Evolutionary conservation across 805 yeast species (phyloP).

Genomic region (Candida loeiensis): DNA sequence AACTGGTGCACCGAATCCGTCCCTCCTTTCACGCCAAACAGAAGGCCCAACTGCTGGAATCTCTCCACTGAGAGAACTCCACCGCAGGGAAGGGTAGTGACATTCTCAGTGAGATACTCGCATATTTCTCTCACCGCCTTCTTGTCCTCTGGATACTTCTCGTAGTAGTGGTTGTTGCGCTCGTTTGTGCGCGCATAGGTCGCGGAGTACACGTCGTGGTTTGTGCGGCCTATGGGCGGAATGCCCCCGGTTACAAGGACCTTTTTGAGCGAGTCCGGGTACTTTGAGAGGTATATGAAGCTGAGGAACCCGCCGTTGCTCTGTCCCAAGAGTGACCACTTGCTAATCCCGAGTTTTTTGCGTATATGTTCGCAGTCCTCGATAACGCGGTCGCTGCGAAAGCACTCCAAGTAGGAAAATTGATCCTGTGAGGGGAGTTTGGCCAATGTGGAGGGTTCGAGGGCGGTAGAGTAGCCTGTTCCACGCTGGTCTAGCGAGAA

Average conservation of each 20-base stretch:
- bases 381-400: conserved; percentile 53
- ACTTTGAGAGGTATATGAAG: conserved; percentile 47
- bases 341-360: conserved; percentile 27
- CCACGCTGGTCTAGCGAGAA: conserved; percentile 57
- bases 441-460: conserved; percentile 33
- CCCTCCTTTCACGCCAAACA: conserved; percentile 51
- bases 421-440: conserved; percentile 18
- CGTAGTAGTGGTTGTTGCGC: conserved; percentile 46
- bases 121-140: conserved; percentile 35
- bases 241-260: conserved; percentile 56
- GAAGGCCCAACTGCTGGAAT: conserved; percentile 51
- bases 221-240: conserved; percentile 46
- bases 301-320: conserved; percentile 55
- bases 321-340: conserved; percentile 55
- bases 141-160: conserved; percentile 47
- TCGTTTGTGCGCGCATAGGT: conserved; percentile 46
- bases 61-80: conserved; percentile 48
- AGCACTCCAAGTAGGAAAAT: conserved; percentile 39
- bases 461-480: conserved; percentile 52
- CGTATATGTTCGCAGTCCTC: conserved; percentile 50
- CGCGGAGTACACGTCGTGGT: conserved; percentile 48
- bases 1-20: conserved; percentile 45
- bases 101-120: conserved; percentile 25
- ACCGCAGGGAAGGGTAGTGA: conserved; percentile 46
- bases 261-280: conserved; percentile 38